phyloP scores from a whole-genome alignment of 2,329 filamentous ascomycete species.

The Ceratocystis lukuohia region DNA sequence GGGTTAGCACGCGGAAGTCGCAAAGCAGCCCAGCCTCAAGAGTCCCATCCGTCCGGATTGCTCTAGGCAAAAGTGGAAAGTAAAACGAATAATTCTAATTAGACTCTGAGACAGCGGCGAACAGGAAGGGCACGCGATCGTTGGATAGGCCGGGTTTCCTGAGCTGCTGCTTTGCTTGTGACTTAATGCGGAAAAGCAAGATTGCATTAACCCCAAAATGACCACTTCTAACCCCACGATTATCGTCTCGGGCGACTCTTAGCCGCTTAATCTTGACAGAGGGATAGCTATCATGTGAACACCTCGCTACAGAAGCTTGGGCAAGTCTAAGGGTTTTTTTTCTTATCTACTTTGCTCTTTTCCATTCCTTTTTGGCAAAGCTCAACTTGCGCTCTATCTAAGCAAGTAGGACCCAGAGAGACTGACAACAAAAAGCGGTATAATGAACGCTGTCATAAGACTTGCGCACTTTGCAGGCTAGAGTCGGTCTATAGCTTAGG shows the following conservation, averaged over 20 bases:
- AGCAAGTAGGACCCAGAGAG: background rate
- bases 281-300: background rate
- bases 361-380: background rate
- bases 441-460: too few species aligned
- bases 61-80: background rate
- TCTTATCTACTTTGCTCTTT: too few species aligned
- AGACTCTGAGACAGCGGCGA: background rate
- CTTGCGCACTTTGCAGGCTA: background rate
- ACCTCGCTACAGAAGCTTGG: too few species aligned
- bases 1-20: background rate
- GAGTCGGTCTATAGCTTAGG: background rate
- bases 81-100: background rate
- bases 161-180: background rate
- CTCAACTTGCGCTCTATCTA: background rate
- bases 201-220: background rate
- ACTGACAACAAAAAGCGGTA: too few species aligned
- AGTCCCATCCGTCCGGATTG: constrained; percentile 8
- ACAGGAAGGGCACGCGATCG: background rate
- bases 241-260: too few species aligned
- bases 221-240: background rate
- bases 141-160: background rate
- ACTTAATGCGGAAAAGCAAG: background rate
- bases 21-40: background rate
- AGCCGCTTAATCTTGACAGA: background rate
- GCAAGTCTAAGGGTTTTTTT: too few species aligned